Percentiles rank a stretch among this genome's conserved stretches.
Evolutionary conservation across 2,329 filamentous ascomycete species (phyloP).

Genomic region (Pseudogymnoascus sp.): DNA sequence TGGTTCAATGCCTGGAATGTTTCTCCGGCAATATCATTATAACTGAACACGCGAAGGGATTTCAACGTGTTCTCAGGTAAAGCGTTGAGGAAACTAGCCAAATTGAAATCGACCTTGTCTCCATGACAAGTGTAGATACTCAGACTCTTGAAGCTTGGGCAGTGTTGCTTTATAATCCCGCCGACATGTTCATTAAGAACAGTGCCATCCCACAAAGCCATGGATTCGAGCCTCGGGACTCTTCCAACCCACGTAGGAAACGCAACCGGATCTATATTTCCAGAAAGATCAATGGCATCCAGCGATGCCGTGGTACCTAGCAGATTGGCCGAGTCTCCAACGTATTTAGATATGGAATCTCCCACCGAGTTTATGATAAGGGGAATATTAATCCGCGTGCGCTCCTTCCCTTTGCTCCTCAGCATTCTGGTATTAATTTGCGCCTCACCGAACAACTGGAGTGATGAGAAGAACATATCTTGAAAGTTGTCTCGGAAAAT

Average conservation of each 20-base stretch:
- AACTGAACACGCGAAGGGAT: constrained; percentile 50
- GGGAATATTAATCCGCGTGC: constrained; percentile 28
- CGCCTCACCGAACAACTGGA: constrained; percentile 29
- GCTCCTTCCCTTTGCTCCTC: constrained; percentile 21
- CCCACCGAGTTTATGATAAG: constrained; percentile 41
- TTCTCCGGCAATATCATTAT: constrained; percentile 44
- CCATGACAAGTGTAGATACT: constrained; percentile 43
- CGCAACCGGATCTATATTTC: constrained; percentile 41
- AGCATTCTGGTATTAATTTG: constrained; percentile 18
- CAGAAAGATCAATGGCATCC: constrained; percentile 44
- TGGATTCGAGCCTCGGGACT: constrained; percentile 47
- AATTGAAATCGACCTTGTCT: constrained; percentile 45
- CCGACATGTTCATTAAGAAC: constrained; percentile 48
- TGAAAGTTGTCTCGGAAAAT: constrained; percentile 23
- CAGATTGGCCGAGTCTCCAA: constrained; percentile 31
- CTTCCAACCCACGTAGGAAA: constrained; percentile 52
- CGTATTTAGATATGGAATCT: constrained; percentile 47
- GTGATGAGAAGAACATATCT: constrained; percentile 32
- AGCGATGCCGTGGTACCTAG: constrained; percentile 42
- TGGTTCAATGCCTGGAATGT: constrained; percentile 46
- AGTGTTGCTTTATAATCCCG: constrained; percentile 46
- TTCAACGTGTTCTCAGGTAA: constrained; percentile 49
- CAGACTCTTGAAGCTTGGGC: constrained; percentile 52
- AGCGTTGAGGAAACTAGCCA: constrained; percentile 49
- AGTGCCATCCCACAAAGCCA: constrained; percentile 54